Evolutionary conservation across 768 basidiomycete genomes (phyloP).

Genomic region (Boletus edulis): DNA sequence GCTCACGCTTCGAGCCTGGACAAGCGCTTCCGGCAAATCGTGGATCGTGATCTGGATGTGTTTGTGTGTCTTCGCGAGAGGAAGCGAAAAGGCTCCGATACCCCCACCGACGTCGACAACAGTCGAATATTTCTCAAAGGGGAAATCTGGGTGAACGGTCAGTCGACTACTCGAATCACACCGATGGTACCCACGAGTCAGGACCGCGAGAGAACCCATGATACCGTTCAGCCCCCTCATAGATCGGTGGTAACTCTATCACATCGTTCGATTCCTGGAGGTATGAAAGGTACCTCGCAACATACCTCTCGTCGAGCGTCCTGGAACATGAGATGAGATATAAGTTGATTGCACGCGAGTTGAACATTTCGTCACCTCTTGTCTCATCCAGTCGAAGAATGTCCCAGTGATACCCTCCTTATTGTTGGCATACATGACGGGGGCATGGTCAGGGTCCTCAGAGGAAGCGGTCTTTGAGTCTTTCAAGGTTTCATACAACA

Average conservation of each 20-base stretch:
- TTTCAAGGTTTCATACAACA: conserved; percentile 27
- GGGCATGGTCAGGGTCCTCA: conserved; percentile 19
- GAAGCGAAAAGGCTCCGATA: conserved; percentile 31
- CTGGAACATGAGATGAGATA: conserved; percentile 1
- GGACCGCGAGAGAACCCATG: conserved; percentile 25
- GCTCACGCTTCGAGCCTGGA: conserved; percentile 22
- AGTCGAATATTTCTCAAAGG: conserved; percentile 29
- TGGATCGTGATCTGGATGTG: conserved; percentile 33
- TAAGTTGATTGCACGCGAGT: not conserved
- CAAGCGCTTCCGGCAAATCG: conserved; percentile 28
- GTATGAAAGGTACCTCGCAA: not conserved
- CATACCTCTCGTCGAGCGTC: conserved; percentile 20
- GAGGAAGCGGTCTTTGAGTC: conserved; percentile 20
- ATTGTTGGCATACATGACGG: conserved; percentile 20
- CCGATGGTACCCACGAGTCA: conserved; percentile 16
- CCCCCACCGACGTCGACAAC: conserved; percentile 37
- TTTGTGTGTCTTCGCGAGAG: conserved; percentile 27
- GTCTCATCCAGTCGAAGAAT: conserved; percentile 25
- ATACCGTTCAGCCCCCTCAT: conserved; percentile 24
- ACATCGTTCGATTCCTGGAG: not conserved
- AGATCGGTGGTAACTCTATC: conserved; percentile 21
- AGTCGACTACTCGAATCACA: not conserved
- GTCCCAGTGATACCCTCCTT: conserved; percentile 19
- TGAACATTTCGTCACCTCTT: conserved; percentile 13
- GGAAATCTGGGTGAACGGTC: conserved; percentile 23